Percentiles rank a stretch among this genome's conserved stretches.
Conservation (phyloP, 148 eudicot species). For the Selenicereus undatus region DNA sequence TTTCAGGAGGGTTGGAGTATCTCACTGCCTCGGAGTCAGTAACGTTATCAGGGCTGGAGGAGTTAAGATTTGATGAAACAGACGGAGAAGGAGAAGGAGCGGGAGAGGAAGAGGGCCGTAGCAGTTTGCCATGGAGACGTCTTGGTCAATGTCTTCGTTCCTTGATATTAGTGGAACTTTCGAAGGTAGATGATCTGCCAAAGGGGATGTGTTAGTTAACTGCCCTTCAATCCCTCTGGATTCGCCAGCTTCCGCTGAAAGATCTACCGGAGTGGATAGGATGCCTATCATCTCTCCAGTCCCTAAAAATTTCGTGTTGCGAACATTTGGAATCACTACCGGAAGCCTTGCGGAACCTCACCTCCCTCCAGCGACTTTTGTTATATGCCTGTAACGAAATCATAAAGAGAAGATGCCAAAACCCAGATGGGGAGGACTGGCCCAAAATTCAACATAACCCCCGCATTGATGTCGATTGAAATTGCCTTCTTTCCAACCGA, state of each 20-base stretch:
- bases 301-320: not conserved
- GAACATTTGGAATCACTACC: conserved; percentile 18
- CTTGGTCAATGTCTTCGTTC: conserved; percentile 8
- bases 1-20: conserved; percentile 22
- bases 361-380: conserved; percentile 9
- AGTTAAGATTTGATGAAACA: not conserved
- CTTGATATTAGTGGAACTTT: not conserved
- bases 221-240: conserved; percentile 13
- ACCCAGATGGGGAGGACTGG: not conserved
- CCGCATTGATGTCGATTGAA: too few relatives aligned
- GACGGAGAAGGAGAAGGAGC: not conserved
- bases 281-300: conserved; percentile 19
- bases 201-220: conserved; percentile 21
- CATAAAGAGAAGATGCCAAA: not conserved
- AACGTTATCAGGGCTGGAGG: not conserved
- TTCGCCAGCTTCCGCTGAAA: not conserved
- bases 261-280: conserved; percentile 24
- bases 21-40: conserved; percentile 21
- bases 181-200: not conserved
- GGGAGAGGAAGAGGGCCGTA: not conserved
- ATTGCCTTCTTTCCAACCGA: too few relatives aligned
- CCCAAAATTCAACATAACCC: not conserved
- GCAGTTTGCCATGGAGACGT: conserved; percentile 14
- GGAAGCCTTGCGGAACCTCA: conserved; percentile 1
- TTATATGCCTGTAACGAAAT: not conserved